Evolutionary conservation across 2,329 filamentous ascomycete species (phyloP).

Genomic region (Penicillium sp.): DNA sequence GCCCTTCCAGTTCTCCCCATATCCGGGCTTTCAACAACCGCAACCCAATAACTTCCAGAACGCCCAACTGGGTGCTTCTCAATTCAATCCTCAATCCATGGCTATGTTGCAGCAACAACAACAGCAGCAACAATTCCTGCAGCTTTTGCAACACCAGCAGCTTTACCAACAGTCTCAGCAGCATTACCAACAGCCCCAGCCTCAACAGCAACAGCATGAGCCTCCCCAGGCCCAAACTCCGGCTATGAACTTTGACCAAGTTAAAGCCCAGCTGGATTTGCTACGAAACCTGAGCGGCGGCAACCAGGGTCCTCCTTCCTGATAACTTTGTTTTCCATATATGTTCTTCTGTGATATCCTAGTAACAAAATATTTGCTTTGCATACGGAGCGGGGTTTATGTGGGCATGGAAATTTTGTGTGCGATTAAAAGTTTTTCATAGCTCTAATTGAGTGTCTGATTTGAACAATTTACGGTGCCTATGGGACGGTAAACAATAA

Average conservation of each 20-base stretch:
- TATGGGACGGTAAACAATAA: not conserved
- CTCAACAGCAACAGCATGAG: slow-evolving; percentile 18
- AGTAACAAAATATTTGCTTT: slow-evolving; percentile 23
- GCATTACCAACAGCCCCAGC: slow-evolving; percentile 19
- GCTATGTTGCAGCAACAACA: slow-evolving; percentile 47
- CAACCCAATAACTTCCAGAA: slow-evolving; percentile 46
- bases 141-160: slow-evolving; percentile 16
- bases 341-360: slow-evolving; percentile 10
- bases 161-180: slow-evolving; percentile 27
- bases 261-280: slow-evolving; percentile 43
- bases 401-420: slow-evolving; percentile 7
- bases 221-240: slow-evolving; percentile 25
- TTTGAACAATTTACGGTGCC: not conserved
- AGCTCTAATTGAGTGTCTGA: not conserved
- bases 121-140: slow-evolving; percentile 37
- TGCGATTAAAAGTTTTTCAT: slow-evolving; percentile 8
- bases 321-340: slow-evolving; percentile 12
- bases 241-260: slow-evolving; percentile 40
- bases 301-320: slow-evolving; percentile 31
- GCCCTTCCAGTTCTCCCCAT: slow-evolving; percentile 36
- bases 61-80: slow-evolving; percentile 44
- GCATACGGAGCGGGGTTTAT: slow-evolving; percentile 23
- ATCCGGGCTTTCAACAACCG: slow-evolving; percentile 31
- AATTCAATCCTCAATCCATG: slow-evolving; percentile 60
- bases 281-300: slow-evolving; percentile 37